Conservation (phyloP, 345 rosid genomes). For the Eutrema japonicum region DNA sequence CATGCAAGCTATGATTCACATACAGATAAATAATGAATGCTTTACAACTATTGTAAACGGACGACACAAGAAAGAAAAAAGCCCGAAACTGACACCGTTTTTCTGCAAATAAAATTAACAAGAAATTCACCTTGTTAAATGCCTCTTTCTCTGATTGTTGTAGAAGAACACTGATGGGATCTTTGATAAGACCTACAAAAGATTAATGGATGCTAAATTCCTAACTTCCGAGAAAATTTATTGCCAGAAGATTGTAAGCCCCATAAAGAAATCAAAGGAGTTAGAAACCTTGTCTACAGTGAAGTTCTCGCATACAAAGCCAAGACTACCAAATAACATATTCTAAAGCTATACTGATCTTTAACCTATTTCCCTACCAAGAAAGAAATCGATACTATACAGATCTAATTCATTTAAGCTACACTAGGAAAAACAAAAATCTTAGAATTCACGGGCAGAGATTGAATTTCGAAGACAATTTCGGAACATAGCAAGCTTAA, state of each 20-base stretch:
- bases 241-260: neutral
- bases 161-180: slow-evolving; percentile 69
- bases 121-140: slow-evolving; percentile 62
- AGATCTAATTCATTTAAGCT: slow-evolving; percentile 4
- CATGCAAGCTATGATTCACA: slow-evolving; percentile 6
- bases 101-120: slow-evolving; percentile 4
- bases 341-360: neutral
- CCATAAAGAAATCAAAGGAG: neutral
- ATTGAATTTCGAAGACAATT: slow-evolving; percentile 5
- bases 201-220: neutral
- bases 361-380: neutral
- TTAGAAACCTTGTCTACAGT: neutral
- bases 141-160: slow-evolving; percentile 74
- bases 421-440: neutral
- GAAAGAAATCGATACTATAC: neutral
- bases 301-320: neutral
- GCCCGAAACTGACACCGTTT: neutral
- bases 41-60: neutral
- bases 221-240: neutral
- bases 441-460: neutral
- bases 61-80: neutral
- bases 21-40: neutral
- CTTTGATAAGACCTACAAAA: slow-evolving; percentile 65
- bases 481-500: neutral
- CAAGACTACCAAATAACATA: slow-evolving; percentile 9